Conservation (phyloP, 1,284 basidiomycete genomes). For the Inonotus obliquus region DNA sequence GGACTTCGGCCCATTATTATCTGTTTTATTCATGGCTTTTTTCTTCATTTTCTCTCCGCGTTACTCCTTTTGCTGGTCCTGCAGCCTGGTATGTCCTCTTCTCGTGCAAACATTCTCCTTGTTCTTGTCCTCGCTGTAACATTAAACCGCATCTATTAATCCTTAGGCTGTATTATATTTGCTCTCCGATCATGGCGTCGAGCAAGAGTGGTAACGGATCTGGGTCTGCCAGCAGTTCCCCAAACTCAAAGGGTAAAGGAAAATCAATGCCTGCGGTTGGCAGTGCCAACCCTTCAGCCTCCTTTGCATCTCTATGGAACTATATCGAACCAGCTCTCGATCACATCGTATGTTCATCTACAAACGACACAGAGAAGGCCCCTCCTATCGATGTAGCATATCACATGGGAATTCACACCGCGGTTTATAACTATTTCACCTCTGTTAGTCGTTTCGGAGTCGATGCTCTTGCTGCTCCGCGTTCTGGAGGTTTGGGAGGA, state of each 20-base stretch:
- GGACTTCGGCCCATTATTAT: not conserved
- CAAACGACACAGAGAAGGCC: constrained; percentile 51
- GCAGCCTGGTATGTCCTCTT: too few species aligned
- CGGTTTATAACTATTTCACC: constrained; percentile 76
- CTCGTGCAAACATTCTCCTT: too few species aligned
- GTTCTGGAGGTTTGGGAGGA: not conserved
- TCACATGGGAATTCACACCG: constrained; percentile 72
- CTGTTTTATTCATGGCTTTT: not conserved
- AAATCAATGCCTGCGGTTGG: constrained; percentile 54
- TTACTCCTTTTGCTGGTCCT: too few species aligned
- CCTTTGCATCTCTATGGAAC: constrained; percentile 63
- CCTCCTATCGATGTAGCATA: constrained; percentile 66
- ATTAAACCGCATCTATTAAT: too few species aligned
- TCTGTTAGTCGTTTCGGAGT: constrained; percentile 26
- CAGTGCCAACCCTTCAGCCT: constrained; percentile 68
- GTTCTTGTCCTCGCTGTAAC: too few species aligned
- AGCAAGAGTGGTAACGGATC: not conserved
- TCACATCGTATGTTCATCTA: constrained; percentile 67
- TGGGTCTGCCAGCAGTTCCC: not conserved
- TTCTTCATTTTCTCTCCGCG: too few species aligned
- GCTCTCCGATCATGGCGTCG: not conserved
- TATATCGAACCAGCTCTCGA: constrained; percentile 69
- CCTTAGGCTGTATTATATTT: too few species aligned
- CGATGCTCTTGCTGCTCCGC: constrained; percentile 2
- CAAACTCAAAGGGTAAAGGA: constrained; percentile 9